These are phyloP conservation scores for Gardenia jasminoides DNA, from an alignment of 257 asterid genomes.

Conservation along the genomic window DNA sequence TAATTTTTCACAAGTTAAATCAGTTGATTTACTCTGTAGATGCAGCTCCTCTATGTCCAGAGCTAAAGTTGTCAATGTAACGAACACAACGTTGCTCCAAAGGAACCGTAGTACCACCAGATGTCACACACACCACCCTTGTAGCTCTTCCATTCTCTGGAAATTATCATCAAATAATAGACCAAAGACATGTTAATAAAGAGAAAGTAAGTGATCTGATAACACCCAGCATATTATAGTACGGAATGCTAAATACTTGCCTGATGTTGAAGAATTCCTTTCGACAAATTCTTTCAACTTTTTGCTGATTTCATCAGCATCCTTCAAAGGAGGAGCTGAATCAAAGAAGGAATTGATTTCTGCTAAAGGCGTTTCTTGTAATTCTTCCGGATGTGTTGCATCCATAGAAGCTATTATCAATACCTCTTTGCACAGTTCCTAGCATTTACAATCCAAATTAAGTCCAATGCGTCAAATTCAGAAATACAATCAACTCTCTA, in stretches of 20 bases:
- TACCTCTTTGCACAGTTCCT: background rate
- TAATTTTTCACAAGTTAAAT: background rate
- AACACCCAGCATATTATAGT: background rate
- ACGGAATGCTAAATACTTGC: constrained; percentile 30
- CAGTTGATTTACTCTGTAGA: constrained; percentile 70
- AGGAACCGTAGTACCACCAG: constrained; percentile 98
- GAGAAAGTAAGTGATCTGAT: background rate
- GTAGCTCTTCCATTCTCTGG: constrained; percentile 39
- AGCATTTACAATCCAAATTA: background rate
- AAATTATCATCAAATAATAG: constrained; percentile 4
- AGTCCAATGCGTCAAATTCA: background rate
- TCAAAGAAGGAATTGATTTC: constrained; percentile 70
- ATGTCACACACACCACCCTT: constrained; percentile 84
- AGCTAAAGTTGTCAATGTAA: constrained; percentile 90
- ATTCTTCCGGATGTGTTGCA: constrained; percentile 17
- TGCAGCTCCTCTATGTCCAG: constrained; percentile 97
- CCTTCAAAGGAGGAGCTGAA: constrained; percentile 82
- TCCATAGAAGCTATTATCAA: constrained; percentile 25
- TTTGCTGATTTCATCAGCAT: constrained; percentile 47
- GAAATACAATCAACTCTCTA: background rate
- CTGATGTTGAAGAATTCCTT: constrained; percentile 37
- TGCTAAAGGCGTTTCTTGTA: constrained; percentile 37
- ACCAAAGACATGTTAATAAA: background rate
- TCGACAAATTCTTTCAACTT: constrained; percentile 48
- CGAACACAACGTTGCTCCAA: constrained; percentile 92